These are phyloP conservation scores for Cyberlindnera xishuangbannaensis DNA, from an alignment of 805 yeast species.

Conservation along the genomic window DNA sequence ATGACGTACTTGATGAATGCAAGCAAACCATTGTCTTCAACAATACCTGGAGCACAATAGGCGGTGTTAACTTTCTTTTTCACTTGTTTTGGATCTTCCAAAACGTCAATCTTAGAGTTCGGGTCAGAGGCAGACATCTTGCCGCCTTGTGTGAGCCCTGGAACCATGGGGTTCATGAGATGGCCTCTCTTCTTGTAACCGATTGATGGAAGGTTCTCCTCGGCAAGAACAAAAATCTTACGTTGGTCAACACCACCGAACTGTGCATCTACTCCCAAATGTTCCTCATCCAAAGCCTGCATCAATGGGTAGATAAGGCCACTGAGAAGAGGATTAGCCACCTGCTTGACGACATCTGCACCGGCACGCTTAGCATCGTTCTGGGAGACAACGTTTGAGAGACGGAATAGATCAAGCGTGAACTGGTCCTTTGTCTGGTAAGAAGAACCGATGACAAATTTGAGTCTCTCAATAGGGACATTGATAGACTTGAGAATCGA, in stretches of 20 bases:
- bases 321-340: constrained; percentile 83
- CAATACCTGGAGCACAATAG: constrained; percentile 90
- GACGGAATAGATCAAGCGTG: constrained; percentile 83
- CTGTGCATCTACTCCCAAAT: constrained; percentile 83
- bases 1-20: constrained; percentile 82
- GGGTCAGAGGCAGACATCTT: constrained; percentile 99
- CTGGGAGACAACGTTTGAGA: constrained; percentile 81
- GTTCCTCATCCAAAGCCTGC: constrained; percentile 97
- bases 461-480: constrained; percentile 86
- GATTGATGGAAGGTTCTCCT: constrained; percentile 77
- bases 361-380: constrained; percentile 99
- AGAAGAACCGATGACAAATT: constrained; percentile 82
- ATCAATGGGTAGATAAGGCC: constrained; percentile 96
- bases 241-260: constrained; percentile 99
- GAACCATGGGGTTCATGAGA: constrained; percentile 98
- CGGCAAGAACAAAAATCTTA: constrained; percentile 94
- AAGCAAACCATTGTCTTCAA: constrained; percentile 85
- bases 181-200: constrained; percentile 98
- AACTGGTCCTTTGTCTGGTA: constrained; percentile 76
- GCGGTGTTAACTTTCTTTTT: constrained; percentile 90
- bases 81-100: constrained; percentile 84
- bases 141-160: constrained; percentile 95
- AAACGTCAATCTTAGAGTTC: constrained; percentile 88
- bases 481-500: constrained; percentile 79
- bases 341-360: constrained; percentile 98